Evolutionary conservation across 2,329 filamentous ascomycete species (phyloP), one percentile per base, ranked within the genome.

Genomic region (Monosporascus ibericus): DNA sequence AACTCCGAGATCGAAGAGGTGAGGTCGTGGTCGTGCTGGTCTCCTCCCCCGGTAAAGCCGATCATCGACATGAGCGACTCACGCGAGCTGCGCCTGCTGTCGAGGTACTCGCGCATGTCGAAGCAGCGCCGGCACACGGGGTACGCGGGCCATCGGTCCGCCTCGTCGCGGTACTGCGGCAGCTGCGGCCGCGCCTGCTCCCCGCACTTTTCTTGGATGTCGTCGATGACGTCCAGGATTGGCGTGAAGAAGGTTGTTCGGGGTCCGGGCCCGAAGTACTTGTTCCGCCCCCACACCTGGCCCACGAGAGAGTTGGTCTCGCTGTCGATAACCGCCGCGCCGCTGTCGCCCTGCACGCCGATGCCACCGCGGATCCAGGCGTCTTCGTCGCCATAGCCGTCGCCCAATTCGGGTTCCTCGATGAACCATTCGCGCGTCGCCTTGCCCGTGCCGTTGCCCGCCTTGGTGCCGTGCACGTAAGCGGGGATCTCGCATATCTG

Each of bases 351-450:
- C 46, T 67, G 63, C 7, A 75, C 71, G 17, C 74, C 73, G 11
- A 76, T 73, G 27, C 74, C 74, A 3, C 73, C 72, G 2, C 71
- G 66, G 48, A 76, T 75, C 73, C 73, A 76, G 9, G 60, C 66
- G 14, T 75, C 69, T 39, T 74, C 72, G 44, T 73, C 57, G 9
- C 25, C 42, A n/a, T 22, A n/a, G 17, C 14, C 39, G n/a, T 72
- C 70, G n/a, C 60, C 62, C 0, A 64, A 55, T 27, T 60, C 64
- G 2, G 70, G 68, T 53, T 74, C 71, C 55, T 76, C 73, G 20
- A 76, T 62, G 50, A 71, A 76, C 74, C 74, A 76, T 58, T 76
- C 74, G 6, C 73, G 63, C 4, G 74, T 75, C 3, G 69, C 67
- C 49, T 70, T 74, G 2, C 66, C 65, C 0, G 73, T 75, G 5